A percentile compares a stretch with the other conserved stretches of the same genome.
These are phyloP conservation scores for Coelastrella sp. DNA, from an alignment of 139 green algal species.

Conservation along the genomic window DNA sequence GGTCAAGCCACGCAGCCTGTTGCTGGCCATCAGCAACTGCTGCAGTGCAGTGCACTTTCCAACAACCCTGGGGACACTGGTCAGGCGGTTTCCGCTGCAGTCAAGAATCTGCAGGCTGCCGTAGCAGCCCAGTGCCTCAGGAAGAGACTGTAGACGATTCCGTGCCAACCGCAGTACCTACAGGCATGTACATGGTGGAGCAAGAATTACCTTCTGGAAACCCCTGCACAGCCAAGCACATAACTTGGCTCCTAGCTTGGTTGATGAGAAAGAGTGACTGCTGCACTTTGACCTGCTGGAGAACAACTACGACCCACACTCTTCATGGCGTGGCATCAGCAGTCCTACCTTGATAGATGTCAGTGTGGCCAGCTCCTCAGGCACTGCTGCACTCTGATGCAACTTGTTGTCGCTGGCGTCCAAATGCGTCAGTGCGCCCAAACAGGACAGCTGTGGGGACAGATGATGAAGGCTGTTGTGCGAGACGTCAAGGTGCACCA, in stretches of 20 bases:
- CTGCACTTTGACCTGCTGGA: too few relatives aligned
- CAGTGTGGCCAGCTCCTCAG: constrained; percentile 33
- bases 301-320: too few relatives aligned
- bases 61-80: constrained; percentile 29
- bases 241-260: too few relatives aligned
- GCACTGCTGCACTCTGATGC: constrained; percentile 46
- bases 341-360: constrained; percentile 17
- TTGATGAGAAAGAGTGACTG: too few relatives aligned
- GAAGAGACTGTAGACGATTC: constrained; percentile 46
- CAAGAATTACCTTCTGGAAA: too few relatives aligned
- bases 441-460: constrained; percentile 13
- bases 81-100: constrained; percentile 40
- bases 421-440: constrained; percentile 30
- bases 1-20: constrained; percentile 46
- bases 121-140: constrained; percentile 37
- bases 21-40: constrained; percentile 39
- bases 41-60: constrained; percentile 45
- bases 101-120: constrained; percentile 30
- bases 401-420: constrained; percentile 49
- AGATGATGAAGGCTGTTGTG: constrained; percentile 47
- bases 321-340: too few relatives aligned
- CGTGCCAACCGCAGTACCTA: constrained; percentile 41
- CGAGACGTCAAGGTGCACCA: constrained; percentile 47
- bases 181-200: background rate
- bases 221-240: too few relatives aligned